These are phyloP conservation scores for Huiozyma naganishii DNA, from an alignment of 805 yeast genomes.

Conservation along the genomic window DNA sequence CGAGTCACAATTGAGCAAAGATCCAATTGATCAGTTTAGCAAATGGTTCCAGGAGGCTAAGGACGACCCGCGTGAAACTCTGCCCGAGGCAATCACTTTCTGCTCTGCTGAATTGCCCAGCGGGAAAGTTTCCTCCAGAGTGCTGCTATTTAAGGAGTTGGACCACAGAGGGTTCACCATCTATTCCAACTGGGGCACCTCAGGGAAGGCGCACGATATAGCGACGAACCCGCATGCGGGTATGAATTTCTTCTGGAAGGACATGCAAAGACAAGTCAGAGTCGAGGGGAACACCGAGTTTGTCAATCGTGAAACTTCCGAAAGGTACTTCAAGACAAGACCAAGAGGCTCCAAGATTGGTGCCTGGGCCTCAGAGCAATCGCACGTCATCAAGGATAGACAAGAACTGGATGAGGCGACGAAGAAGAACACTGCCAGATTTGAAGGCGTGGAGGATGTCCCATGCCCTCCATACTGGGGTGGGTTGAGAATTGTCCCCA, in stretches of 20 bases:
- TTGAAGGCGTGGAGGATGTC: constrained; percentile 50
- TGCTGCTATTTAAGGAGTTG: constrained; percentile 80
- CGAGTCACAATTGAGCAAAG: constrained; percentile 38
- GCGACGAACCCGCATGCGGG: constrained; percentile 69
- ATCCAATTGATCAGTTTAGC: constrained; percentile 72
- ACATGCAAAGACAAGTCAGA: constrained; percentile 82
- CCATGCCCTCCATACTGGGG: constrained; percentile 97
- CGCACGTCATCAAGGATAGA: constrained; percentile 45
- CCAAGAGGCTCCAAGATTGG: constrained; percentile 92
- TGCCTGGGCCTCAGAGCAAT: constrained; percentile 95
- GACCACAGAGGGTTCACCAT: constrained; percentile 77
- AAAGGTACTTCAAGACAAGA: constrained; percentile 71
- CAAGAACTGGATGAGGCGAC: constrained; percentile 51
- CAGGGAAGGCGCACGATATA: constrained; percentile 70
- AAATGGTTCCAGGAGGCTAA: constrained; percentile 77
- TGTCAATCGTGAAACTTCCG: constrained; percentile 61
- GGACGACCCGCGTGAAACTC: constrained; percentile 37
- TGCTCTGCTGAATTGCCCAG: constrained; percentile 82
- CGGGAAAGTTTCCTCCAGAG: constrained; percentile 81
- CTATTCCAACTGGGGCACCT: constrained; percentile 84
- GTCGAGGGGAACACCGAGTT: constrained; percentile 78
- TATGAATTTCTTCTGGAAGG: constrained; percentile 85
- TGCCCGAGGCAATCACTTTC: constrained; percentile 81
- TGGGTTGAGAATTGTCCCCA: constrained; percentile 77
- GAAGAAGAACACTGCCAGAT: constrained; percentile 39